Evolutionary conservation across 73 alveolate species (phyloP).

Genomic region (Effrenium voratum): DNA sequence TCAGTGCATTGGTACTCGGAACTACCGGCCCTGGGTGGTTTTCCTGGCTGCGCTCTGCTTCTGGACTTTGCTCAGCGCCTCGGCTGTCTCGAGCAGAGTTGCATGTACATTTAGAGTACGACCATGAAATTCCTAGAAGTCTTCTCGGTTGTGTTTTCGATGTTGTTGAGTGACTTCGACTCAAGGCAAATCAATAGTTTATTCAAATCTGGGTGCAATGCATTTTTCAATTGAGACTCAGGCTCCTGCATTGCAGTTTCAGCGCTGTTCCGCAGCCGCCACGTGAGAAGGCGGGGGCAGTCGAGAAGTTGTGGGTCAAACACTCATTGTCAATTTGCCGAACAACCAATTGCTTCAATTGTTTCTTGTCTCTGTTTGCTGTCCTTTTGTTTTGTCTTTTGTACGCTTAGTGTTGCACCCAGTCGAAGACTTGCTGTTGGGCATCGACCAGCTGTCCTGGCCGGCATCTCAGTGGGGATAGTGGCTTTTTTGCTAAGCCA

Average conservation of each 20-base stretch:
- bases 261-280: slow-evolving; percentile 16
- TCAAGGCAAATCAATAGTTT: neutral
- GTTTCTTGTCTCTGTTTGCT: no score
- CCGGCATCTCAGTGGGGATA: neutral
- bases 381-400: no score
- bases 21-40: slow-evolving; percentile 31
- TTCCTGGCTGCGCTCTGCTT: slow-evolving; percentile 6
- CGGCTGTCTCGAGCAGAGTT: neutral
- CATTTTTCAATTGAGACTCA: neutral
- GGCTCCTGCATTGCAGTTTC: neutral
- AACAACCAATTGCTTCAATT: no score
- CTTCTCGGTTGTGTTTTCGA: neutral
- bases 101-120: neutral
- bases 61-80: neutral
- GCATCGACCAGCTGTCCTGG: slow-evolving; percentile 73
- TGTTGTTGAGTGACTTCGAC: neutral
- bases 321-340: no score
- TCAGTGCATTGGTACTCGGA: slow-evolving; percentile 17
- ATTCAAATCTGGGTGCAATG: neutral
- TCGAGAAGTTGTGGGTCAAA: no score
- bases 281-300: no score
- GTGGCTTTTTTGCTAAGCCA: neutral
- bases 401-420: no score
- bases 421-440: slow-evolving; percentile 63
- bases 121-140: neutral